Evolutionary conservation across 2,329 filamentous ascomycete species (phyloP).

Genomic region (Exophiala sp.): DNA sequence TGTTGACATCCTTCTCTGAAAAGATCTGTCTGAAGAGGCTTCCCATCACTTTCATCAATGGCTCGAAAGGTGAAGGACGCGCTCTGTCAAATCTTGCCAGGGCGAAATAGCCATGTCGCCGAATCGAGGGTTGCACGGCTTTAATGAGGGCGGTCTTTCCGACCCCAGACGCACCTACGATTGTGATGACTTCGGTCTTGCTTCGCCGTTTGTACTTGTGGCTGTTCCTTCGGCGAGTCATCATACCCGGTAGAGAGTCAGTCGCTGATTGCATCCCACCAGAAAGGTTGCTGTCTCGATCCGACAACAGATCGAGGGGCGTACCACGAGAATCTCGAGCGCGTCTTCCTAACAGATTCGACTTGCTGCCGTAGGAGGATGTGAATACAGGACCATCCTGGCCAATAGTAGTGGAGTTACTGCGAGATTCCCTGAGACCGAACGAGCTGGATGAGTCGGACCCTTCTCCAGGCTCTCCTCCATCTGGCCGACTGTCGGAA

Average conservation of each 20-base stretch:
- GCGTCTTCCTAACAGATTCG: slow-evolving; percentile 13
- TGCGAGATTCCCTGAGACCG: slow-evolving; percentile 35
- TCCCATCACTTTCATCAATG: slow-evolving; percentile 58
- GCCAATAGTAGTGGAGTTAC: slow-evolving; percentile 36
- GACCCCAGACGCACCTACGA: slow-evolving; percentile 55
- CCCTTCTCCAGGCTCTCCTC: slow-evolving; percentile 52
- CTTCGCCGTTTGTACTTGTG: slow-evolving; percentile 50
- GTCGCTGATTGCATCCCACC: slow-evolving; percentile 24
- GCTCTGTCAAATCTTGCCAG: slow-evolving; percentile 59
- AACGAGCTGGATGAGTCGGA: slow-evolving; percentile 51
- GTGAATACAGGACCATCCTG: slow-evolving; percentile 18
- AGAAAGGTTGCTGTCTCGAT: slow-evolving; percentile 39
- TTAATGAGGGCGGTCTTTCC: slow-evolving; percentile 61
- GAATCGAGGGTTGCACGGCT: slow-evolving; percentile 54
- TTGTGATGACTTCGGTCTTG: slow-evolving; percentile 59
- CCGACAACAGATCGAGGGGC: slow-evolving; percentile 28
- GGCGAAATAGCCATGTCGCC: slow-evolving; percentile 59
- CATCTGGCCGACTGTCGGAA: slow-evolving; percentile 51
- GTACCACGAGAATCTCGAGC: slow-evolving; percentile 14
- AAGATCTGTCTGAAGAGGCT: slow-evolving; percentile 63
- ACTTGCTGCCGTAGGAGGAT: slow-evolving; percentile 6
- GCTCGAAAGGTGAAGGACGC: slow-evolving; percentile 59
- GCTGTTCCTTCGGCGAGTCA: slow-evolving; percentile 42
- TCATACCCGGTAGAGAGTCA: slow-evolving; percentile 33
- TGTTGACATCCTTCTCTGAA: slow-evolving; percentile 60